Percentiles rank a stretch among this genome's conserved stretches.
Evolutionary conservation across 352 stramenopile genomes (phyloP).

Genomic region (Phytophthora cryptogea): DNA sequence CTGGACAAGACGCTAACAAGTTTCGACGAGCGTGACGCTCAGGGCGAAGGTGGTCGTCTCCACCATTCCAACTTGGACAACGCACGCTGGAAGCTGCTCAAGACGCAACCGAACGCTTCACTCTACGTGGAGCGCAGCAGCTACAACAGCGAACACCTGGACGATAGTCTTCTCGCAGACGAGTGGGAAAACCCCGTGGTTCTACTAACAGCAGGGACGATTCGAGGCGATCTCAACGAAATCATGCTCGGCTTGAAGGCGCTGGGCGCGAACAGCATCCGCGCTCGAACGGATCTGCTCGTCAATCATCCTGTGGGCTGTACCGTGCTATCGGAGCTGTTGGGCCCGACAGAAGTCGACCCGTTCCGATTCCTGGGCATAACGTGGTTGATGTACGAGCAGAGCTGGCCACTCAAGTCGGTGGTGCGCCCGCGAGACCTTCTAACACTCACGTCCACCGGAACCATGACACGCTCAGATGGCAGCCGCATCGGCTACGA

Average conservation of each 20-base stretch:
- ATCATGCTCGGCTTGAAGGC: conserved; percentile 32
- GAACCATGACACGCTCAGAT: conserved; percentile 30
- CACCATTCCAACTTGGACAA: conserved; percentile 29
- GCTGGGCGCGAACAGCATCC: conserved; percentile 16
- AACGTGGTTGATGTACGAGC: conserved; percentile 36
- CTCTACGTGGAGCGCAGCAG: conserved; percentile 25
- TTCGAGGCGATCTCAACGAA: conserved; percentile 29
- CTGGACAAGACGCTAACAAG: conserved; percentile 33
- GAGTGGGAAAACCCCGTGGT: conserved; percentile 24
- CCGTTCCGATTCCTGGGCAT: conserved; percentile 43
- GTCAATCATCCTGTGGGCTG: conserved; percentile 12
- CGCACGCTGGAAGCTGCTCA: conserved; percentile 30
- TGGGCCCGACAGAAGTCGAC: conserved; percentile 30
- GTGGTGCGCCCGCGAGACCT: conserved; percentile 41
- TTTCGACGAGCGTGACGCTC: conserved; percentile 27
- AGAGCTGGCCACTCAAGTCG: conserved; percentile 26
- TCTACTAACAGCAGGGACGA: conserved; percentile 23
- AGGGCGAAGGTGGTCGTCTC: not conserved
- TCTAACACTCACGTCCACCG: conserved; percentile 35
- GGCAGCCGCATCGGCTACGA: conserved; percentile 54
- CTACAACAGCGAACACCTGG: not conserved
- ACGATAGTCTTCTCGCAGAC: conserved; percentile 8
- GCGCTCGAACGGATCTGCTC: conserved; percentile 24
- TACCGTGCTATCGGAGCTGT: conserved; percentile 29
- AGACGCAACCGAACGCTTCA: conserved; percentile 26